Conservation (phyloP, 768 basidiomycete genomes). For the Psilocybe cubensis region DNA sequence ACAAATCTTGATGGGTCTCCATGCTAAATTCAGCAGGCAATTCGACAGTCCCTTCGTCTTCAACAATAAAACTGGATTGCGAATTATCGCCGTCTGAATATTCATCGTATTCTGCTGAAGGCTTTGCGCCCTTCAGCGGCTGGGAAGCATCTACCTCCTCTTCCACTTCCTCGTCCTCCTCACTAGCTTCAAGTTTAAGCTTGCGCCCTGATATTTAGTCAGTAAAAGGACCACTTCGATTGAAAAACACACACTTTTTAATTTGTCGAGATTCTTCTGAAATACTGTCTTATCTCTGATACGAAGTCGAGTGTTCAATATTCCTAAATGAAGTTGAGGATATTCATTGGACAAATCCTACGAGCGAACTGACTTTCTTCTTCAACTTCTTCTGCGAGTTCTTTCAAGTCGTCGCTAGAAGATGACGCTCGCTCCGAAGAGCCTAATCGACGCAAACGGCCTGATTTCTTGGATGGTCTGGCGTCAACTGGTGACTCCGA, state of each 20-base stretch:
- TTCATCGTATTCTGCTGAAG: slow-evolving; percentile 43
- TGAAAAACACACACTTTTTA: slow-evolving; percentile 55
- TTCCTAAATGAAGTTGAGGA: slow-evolving; percentile 40
- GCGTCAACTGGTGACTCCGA: background rate
- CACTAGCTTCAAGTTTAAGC: slow-evolving; percentile 23
- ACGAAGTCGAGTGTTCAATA: slow-evolving; percentile 68
- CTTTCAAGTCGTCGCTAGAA: slow-evolving; percentile 13
- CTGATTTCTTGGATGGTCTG: slow-evolving; percentile 6
- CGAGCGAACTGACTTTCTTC: slow-evolving; percentile 50
- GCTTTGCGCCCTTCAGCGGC: slow-evolving; percentile 53
- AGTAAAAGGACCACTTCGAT: background rate
- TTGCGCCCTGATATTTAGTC: slow-evolving; percentile 19
- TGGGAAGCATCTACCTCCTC: slow-evolving; percentile 34
- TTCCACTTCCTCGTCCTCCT: slow-evolving; percentile 39
- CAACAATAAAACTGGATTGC: slow-evolving; percentile 54
- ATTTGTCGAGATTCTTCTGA: slow-evolving; percentile 64
- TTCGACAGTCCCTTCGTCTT: slow-evolving; percentile 58
- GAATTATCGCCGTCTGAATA: slow-evolving; percentile 27
- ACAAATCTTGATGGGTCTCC: slow-evolving; percentile 73
- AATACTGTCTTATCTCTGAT: slow-evolving; percentile 61
- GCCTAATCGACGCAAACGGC: slow-evolving; percentile 15
- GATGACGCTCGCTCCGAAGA: slow-evolving; percentile 5
- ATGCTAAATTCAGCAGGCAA: slow-evolving; percentile 85
- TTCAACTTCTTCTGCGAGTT: slow-evolving; percentile 51
- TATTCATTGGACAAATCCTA: background rate